Evolutionary conservation across 2,329 filamentous ascomycete genomes (phyloP), one percentile per base, ranked within the genome.

Genomic region (Exutisphaerella laricina): DNA sequence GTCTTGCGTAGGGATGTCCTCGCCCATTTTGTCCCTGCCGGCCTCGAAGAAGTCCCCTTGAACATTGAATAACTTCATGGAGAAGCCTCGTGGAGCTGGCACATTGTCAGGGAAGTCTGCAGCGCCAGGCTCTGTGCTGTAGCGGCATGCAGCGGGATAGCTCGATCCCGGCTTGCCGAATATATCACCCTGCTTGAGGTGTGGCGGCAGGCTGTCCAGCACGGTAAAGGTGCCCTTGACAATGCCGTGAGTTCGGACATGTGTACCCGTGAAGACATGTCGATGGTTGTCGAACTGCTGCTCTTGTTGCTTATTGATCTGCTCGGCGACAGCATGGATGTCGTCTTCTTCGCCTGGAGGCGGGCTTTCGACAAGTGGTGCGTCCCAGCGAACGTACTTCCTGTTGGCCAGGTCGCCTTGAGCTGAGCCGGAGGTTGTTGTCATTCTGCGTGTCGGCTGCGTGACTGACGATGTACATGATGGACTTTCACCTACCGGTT

Each of bases 61-160:
- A n/a, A 74, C 66, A 39, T 68, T 64, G 56, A 75, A 75, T 30
- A 74, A 53, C 50, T 74, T 74, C 61, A 75, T 72, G 8, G 58
- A 67, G 30, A 74, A 68, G 17, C 70, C 71, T 28, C 70, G 63
- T 3, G 70, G 71, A 39, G 69, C 66, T 0, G 70, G 63, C 17
- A 68, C 66, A 18, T 63, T 64, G 40, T 72, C 64, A 44, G 69
- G 63, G 13, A 69, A 54, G 9, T 62, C 62, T 36, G 63, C 64
- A 42, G 66, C 62, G 29, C 64, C 46, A 10, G 48, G 45, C 21
- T 53, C 50, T 5, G 45, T 53, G 41, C 60, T 65, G 49, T 70
- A 69, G 18, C 64, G 60, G 47, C 59, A 62, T 9, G 57, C 57
- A 10, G 63, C 57, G 8, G 59, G 61, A 43, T 63, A 67, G 6